phyloP scores from a whole-genome alignment of 2,329 filamentous ascomycete genomes.

The Trichoderma afroharzianum region DNA sequence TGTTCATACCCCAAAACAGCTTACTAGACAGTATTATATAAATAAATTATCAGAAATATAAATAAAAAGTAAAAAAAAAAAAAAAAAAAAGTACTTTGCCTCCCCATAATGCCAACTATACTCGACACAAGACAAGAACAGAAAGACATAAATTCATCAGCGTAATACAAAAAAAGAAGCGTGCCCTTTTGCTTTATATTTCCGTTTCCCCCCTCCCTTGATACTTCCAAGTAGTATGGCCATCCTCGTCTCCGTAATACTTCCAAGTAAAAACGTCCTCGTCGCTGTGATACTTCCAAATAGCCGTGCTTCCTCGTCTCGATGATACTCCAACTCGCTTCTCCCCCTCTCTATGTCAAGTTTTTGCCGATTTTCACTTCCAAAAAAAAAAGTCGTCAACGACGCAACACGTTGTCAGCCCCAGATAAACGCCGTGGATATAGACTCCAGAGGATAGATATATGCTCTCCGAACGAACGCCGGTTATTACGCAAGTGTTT shows the following conservation, averaged over 20 bases:
- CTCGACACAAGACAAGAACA: background rate
- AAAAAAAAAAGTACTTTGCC: background rate
- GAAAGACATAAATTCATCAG: constrained; percentile 11
- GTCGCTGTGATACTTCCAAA: background rate
- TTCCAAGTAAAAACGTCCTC: too few relatives aligned
- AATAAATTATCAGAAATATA: background rate
- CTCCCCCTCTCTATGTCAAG: background rate
- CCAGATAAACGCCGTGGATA: constrained; percentile 20
- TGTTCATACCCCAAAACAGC: background rate
- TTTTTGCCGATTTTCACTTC: background rate
- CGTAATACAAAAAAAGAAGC: constrained; percentile 2
- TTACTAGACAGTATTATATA: background rate
- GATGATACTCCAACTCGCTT: constrained; percentile 1
- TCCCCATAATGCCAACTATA: background rate
- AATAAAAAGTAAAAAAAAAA: background rate
- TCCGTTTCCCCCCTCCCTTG: background rate
- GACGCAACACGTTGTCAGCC: constrained; percentile 18
- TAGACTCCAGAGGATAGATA: constrained; percentile 18
- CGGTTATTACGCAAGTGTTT: constrained; percentile 16
- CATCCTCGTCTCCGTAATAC: background rate
- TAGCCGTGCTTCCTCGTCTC: background rate
- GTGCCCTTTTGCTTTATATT: background rate
- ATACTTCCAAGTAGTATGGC: background rate
- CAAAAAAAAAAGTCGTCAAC: background rate
- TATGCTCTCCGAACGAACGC: constrained; percentile 20